Evolutionary conservation across 257 asterid genomes (phyloP), one percentile per base, ranked within the genome.

Genomic region (Solanum arcanum): DNA sequence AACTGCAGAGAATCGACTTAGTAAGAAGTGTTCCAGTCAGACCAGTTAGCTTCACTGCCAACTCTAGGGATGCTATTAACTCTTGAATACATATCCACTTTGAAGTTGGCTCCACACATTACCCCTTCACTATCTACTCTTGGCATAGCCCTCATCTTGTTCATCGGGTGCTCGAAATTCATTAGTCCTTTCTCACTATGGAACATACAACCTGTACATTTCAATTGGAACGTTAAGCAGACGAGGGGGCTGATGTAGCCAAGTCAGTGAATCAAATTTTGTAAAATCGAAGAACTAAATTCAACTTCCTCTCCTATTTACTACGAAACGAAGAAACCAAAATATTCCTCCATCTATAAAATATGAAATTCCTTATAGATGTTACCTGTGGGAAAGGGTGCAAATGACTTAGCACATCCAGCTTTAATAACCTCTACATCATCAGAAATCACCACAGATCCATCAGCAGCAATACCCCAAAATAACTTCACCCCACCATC

Each of bases 91-190:
- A 86, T 23, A 76, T 95, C 98, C 16, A 95, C 98, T 86, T 92
- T 94, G 91, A 96, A 95, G 84, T 94, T 93, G 49, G 99, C 94
- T 73, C 99, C 99, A 83, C 99, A 94, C 87, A 94, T 87, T 1
- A 75, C 97, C 1, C 99, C 99, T 90, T 96, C 97, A 59, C 99
- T 96, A 27, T 96, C 99, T 15, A 96, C 92, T 86, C 99, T 87
- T 2, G 96, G 98, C 98, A 96, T 94, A 1, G 98, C 95, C 84
- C 93, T 90, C 75, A 96, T 87, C 91, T 89, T 94, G 70, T 96
- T 89, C 98, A 93, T 94, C 2, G 99, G 98, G 72, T 95, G 98
- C 93, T 96, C 98, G 9, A 96, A 96, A 91, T 95, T 96, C 98
- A 93, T 93, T 4, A 96, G 88, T 15, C 99, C 99, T 14, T 93